Evolutionary conservation across 164 flowering plant species (phyloP).

Genomic region (Saururus chinensis): DNA sequence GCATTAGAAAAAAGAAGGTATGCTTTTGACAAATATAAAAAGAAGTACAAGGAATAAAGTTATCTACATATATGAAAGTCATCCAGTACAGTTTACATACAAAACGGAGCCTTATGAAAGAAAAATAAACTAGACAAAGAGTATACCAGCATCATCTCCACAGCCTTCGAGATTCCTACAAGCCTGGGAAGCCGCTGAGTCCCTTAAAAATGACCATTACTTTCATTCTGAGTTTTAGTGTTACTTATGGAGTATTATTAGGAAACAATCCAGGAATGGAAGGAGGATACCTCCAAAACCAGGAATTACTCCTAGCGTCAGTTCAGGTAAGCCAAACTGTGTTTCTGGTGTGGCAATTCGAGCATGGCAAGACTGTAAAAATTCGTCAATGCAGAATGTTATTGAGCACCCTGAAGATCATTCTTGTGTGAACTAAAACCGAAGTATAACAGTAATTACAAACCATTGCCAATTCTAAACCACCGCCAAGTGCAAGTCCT

Average conservation of each 20-base stretch:
- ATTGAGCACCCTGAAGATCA: no score
- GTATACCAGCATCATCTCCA: constrained; percentile 86
- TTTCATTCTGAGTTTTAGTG: constrained; percentile 3
- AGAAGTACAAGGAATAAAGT: no score
- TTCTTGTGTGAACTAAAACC: not conserved
- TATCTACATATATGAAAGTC: no score
- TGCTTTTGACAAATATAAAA: no score
- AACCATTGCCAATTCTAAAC: constrained; percentile 83
- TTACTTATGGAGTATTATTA: not conserved
- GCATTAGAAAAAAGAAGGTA: not conserved
- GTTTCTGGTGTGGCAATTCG: constrained; percentile 69
- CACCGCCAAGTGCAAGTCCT: constrained; percentile 98
- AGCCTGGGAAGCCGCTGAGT: constrained; percentile 98
- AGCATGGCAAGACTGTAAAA: constrained; percentile 78
- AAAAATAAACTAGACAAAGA: not conserved
- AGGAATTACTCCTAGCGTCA: constrained; percentile 82
- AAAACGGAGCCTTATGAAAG: not conserved
- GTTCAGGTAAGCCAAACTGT: constrained; percentile 91
- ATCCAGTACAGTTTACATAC: not conserved
- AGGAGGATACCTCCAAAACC: constrained; percentile 74
- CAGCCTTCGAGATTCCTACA: constrained; percentile 67
- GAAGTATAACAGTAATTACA: constrained; percentile 19
- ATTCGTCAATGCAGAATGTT: not conserved
- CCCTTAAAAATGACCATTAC: constrained; percentile 32
- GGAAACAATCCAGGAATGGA: not conserved